phyloP scores from a whole-genome alignment of 1,284 basidiomycete genomes.

The Schizophyllum commune region DNA sequence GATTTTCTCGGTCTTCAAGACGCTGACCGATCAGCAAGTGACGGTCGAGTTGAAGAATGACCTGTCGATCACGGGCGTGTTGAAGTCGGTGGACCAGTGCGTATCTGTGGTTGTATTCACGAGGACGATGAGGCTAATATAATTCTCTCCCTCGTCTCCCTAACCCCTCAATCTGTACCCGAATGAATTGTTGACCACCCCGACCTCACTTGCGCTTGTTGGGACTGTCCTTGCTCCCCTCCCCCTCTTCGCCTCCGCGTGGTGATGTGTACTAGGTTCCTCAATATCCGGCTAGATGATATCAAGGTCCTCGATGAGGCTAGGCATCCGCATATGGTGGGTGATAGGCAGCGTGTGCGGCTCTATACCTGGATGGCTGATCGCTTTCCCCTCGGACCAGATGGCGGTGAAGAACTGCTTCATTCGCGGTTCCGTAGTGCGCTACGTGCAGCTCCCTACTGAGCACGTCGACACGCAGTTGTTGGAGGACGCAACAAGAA shows the following conservation, averaged over 20 bases:
- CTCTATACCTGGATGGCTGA: conserved; percentile 5
- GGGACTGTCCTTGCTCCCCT: not conserved
- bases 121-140: not conserved
- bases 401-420: conserved; percentile 99
- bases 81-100: conserved; percentile 98
- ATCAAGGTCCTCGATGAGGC: conserved; percentile 92
- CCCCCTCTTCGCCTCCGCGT: not conserved
- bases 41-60: conserved; percentile 99
- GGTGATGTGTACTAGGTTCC: conserved; percentile 52
- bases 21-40: conserved; percentile 93
- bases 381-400: conserved; percentile 34
- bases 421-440: conserved; percentile 96
- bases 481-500: conserved; percentile 93
- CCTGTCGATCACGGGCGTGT: conserved; percentile 90
- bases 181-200: not conserved
- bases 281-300: conserved; percentile 94
- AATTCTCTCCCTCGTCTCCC: not conserved
- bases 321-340: conserved; percentile 95
- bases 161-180: not conserved
- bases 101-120: conserved; percentile 21
- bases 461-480: conserved; percentile 94
- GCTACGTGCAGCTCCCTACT: conserved; percentile 92
- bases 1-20: conserved; percentile 99
- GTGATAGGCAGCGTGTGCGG: conserved; percentile 17
- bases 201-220: not conserved